Percentiles rank a stretch among this genome's conserved stretches.
Conservation (phyloP, 2,329 filamentous ascomycete species). For the Xylaria sp. region DNA sequence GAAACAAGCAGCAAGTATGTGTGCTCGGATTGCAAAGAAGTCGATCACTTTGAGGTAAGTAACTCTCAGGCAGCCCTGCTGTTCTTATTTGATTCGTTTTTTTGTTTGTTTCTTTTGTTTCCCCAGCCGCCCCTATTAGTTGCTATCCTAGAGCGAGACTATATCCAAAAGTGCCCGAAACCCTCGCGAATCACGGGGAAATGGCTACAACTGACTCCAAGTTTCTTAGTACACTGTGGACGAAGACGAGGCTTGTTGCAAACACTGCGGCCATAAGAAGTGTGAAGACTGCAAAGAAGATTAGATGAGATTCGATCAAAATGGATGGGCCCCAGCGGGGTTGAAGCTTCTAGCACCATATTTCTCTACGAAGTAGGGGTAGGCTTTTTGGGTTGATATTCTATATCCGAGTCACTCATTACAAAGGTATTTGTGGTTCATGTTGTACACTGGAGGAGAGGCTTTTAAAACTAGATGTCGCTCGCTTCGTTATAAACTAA, state of each 20-base stretch:
- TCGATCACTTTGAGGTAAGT: constrained; percentile 27
- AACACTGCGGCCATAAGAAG: constrained; percentile 14
- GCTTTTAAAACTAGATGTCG: neutral
- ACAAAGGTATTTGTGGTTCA: neutral
- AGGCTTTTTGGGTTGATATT: neutral
- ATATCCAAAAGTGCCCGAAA: too few relatives aligned
- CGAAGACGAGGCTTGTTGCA: constrained; percentile 14
- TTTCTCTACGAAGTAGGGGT: neutral
- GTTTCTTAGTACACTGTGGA: constrained; percentile 2
- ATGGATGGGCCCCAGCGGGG: neutral
- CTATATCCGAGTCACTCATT: neutral
- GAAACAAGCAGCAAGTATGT: neutral
- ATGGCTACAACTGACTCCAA: too few relatives aligned
- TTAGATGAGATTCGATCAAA: neutral
- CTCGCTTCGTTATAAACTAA: neutral
- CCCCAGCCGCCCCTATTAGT: too few relatives aligned
- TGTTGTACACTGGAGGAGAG: neutral
- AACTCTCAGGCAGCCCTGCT: too few relatives aligned
- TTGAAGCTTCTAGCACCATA: neutral
- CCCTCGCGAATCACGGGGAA: too few relatives aligned
- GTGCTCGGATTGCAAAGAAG: constrained; percentile 23
- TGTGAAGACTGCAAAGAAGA: neutral
- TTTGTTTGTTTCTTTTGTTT: too few relatives aligned
- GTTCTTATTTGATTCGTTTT: too few relatives aligned
- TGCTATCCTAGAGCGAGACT: too few relatives aligned